phyloP scores from a whole-genome alignment of 176 grass and related monocot genomes.

The Oryza officinalis region DNA sequence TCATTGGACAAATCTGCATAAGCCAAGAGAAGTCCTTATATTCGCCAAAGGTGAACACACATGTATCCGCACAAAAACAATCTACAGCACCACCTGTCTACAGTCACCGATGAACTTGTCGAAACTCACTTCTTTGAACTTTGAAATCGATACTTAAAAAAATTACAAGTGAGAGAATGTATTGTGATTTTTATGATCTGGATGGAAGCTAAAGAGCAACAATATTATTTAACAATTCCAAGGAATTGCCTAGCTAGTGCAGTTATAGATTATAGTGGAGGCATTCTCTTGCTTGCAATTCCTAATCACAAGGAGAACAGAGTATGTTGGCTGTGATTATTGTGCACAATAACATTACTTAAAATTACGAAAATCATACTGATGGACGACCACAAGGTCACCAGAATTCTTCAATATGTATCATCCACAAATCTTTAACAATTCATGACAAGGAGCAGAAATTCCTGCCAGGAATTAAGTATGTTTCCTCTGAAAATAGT shows the following conservation, averaged over 20 bases:
- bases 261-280: too few species aligned
- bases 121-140: too few species aligned
- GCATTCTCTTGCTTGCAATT: too few species aligned
- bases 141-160: neutral
- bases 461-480: conserved; percentile 12
- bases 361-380: neutral
- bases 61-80: too few species aligned
- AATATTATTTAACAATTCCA: neutral
- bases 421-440: neutral
- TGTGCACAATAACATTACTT: neutral
- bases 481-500: neutral
- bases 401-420: neutral
- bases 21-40: too few species aligned
- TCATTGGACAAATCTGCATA: too few species aligned
- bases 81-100: too few species aligned
- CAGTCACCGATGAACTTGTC: too few species aligned
- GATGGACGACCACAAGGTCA: neutral
- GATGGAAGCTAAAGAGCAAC: neutral
- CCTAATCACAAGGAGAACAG: neutral
- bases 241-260: too few species aligned
- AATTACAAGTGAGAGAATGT: neutral
- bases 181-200: neutral
- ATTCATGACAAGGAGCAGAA: neutral
- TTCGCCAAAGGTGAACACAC: too few species aligned
- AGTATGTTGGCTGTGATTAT: neutral